These are phyloP conservation scores for Syncephalastrum sp. DNA, from an alignment of 371 early-diverging fungal species.

Conservation along the genomic window DNA sequence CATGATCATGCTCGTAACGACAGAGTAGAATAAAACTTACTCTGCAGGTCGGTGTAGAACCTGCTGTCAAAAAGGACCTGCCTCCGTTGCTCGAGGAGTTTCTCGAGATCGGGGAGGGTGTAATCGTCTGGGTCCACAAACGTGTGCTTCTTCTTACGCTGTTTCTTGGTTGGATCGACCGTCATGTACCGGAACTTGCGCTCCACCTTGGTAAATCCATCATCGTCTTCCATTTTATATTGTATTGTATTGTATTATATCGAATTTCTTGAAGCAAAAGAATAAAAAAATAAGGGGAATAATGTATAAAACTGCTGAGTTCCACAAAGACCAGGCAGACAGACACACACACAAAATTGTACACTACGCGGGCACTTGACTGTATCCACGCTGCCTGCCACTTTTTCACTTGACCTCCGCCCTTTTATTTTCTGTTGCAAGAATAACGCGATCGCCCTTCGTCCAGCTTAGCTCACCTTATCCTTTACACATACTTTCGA, in stretches of 20 bases:
- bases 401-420: too few species aligned
- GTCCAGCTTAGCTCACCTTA: neutral
- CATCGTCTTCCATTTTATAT: slow-evolving; percentile 9
- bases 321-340: too few species aligned
- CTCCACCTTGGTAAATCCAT: slow-evolving; percentile 18
- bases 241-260: too few species aligned
- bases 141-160: slow-evolving; percentile 5
- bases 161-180: slow-evolving; percentile 5
- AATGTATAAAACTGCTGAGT: neutral
- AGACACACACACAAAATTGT: too few species aligned
- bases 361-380: too few species aligned
- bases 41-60: slow-evolving; percentile 36
- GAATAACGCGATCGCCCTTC: neutral
- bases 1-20: too few species aligned
- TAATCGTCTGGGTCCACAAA: slow-evolving; percentile 32
- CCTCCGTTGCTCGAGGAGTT: slow-evolving; percentile 26
- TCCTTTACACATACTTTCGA: too few species aligned
- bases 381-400: too few species aligned
- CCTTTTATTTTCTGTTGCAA: neutral
- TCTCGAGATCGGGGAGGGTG: slow-evolving; percentile 26
- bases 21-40: slow-evolving; percentile 6
- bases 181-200: slow-evolving; percentile 16
- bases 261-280: too few species aligned
- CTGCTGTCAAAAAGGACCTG: slow-evolving; percentile 22
- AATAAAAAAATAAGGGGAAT: slow-evolving; percentile 14